Percentiles rank a stretch among this genome's conserved stretches.
These are phyloP conservation scores for Tylopilus subfusipes DNA, from an alignment of 768 basidiomycete genomes.

Conservation along the genomic window DNA sequence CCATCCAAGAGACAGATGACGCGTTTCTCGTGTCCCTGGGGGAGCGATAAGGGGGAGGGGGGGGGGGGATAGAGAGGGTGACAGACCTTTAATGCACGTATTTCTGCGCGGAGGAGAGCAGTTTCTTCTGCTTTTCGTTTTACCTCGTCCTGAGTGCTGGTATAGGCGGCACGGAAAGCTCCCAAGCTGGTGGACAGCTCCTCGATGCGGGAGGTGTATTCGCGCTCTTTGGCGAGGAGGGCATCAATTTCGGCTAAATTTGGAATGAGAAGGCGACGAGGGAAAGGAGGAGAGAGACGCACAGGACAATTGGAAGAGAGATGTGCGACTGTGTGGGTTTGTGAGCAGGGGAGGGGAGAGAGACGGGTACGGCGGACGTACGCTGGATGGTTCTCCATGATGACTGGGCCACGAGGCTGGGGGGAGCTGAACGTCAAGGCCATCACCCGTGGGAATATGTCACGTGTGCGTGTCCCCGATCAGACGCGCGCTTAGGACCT, in stretches of 20 bases:
- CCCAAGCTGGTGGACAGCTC: constrained; percentile 24
- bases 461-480: constrained; percentile 28
- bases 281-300: background rate
- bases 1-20: constrained; percentile 57
- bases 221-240: constrained; percentile 22
- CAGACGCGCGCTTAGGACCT: background rate
- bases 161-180: constrained; percentile 29
- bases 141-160: constrained; percentile 19
- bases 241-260: constrained; percentile 30
- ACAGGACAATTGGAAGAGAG: constrained; percentile 9
- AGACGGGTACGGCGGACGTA: background rate
- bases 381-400: constrained; percentile 21
- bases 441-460: constrained; percentile 16
- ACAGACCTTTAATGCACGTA: constrained; percentile 27
- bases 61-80: background rate
- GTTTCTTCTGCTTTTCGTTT: constrained; percentile 14
- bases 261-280: background rate
- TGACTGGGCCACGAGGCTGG: background rate
- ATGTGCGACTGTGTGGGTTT: background rate
- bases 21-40: constrained; percentile 31
- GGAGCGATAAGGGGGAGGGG: background rate
- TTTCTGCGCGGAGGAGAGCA: constrained; percentile 22
- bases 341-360: background rate
- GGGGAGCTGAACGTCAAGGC: background rate
- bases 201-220: constrained; percentile 16